Evolutionary conservation across 2,329 filamentous ascomycete species (phyloP).

Genomic region (Colletotrichum scovillei): DNA sequence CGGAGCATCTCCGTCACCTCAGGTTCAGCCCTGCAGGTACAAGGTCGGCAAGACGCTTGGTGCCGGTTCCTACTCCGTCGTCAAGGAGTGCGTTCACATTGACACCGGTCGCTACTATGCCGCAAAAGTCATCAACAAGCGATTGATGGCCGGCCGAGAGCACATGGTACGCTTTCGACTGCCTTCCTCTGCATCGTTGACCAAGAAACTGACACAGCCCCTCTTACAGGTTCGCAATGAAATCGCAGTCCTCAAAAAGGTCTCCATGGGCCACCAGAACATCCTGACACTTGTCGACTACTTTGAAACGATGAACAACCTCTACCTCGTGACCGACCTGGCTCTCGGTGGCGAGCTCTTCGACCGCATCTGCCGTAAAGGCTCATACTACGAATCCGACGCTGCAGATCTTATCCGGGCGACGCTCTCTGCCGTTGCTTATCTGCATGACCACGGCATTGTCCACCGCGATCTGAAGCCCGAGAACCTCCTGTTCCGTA

Average conservation of each 20-base stretch:
- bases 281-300: conserved; percentile 98
- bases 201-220: conserved; percentile 4
- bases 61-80: conserved; percentile 96
- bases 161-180: conserved; percentile 80
- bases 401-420: conserved; percentile 95
- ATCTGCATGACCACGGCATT: conserved; percentile 98
- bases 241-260: conserved; percentile 95
- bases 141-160: conserved; percentile 95
- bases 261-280: conserved; percentile 99
- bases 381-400: conserved; percentile 97
- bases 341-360: conserved; percentile 97
- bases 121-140: conserved; percentile 99
- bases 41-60: conserved; percentile 98
- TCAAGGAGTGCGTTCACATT: conserved; percentile 99
- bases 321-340: conserved; percentile 97
- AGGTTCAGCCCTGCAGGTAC: conserved; percentile 95
- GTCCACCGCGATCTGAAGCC: conserved; percentile 98
- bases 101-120: conserved; percentile 98
- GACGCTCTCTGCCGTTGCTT: conserved; percentile 96
- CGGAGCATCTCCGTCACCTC: conserved; percentile 53
- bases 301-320: conserved; percentile 99
- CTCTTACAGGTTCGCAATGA: conserved; percentile 87
- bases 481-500: conserved; percentile 96
- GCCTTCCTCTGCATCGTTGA: conserved; percentile 3
- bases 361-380: conserved; percentile 98